Conservation (phyloP, 192 early-diverging fungal species). For the Anaeromyces robustus region DNA sequence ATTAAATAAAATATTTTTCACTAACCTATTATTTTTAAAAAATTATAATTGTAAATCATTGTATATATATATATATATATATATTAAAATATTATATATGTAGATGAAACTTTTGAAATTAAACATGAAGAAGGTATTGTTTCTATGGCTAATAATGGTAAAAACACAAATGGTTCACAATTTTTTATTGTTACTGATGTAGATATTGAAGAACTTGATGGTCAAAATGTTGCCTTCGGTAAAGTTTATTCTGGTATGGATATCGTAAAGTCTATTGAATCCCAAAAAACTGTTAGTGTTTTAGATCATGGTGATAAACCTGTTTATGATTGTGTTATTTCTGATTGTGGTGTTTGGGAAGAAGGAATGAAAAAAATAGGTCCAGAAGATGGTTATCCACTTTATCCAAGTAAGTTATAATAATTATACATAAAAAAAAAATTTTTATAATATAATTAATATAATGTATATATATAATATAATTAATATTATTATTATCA, state of each 20-base stretch:
- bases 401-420: neutral
- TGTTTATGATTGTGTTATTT: constrained; percentile 41
- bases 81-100: neutral
- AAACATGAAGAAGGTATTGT: constrained; percentile 14
- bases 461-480: too few species aligned
- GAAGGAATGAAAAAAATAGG: constrained; percentile 10
- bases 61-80: too few species aligned
- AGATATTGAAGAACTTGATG: constrained; percentile 53
- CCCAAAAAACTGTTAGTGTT: constrained; percentile 27
- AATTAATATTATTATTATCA: too few species aligned
- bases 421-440: too few species aligned
- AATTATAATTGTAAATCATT: too few species aligned
- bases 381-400: neutral
- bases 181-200: constrained; percentile 61
- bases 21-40: too few species aligned
- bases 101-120: neutral
- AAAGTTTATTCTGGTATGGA: constrained; percentile 18
- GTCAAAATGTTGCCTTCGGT: constrained; percentile 62
- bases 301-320: constrained; percentile 34
- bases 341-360: constrained; percentile 53
- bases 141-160: constrained; percentile 69
- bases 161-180: constrained; percentile 67
- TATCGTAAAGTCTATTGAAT: neutral
- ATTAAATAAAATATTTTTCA: too few species aligned
- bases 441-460: too few species aligned